Percentiles rank a stretch among this genome's conserved stretches.
Evolutionary conservation across 73 alveolate genomes (phyloP).

Genomic region (Paramecium bursaria): DNA sequence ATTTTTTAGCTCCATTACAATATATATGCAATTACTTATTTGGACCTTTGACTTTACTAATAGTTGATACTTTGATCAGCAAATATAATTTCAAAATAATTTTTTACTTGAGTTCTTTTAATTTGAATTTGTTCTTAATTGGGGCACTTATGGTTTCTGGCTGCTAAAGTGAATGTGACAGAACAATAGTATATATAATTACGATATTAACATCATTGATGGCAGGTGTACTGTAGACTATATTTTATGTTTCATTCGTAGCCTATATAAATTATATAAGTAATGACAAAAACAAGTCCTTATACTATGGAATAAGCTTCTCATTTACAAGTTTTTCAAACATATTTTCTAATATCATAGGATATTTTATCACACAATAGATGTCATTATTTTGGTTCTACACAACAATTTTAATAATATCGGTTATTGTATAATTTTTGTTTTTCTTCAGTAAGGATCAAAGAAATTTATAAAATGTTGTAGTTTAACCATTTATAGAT

Average conservation of each 20-base stretch:
- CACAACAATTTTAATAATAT: neutral
- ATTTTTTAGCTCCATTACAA: slow-evolving; percentile 12
- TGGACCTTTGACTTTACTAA: slow-evolving; percentile 28
- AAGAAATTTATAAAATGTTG: neutral
- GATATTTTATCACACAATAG: slow-evolving; percentile 32
- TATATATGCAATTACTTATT: slow-evolving; percentile 50
- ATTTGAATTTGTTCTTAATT: slow-evolving; percentile 13
- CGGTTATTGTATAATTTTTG: neutral
- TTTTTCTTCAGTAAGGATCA: slow-evolving; percentile 13
- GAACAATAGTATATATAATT: neutral
- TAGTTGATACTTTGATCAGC: slow-evolving; percentile 5
- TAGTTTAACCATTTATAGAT: neutral
- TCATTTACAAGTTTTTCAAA: slow-evolving; percentile 53
- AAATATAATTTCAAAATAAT: slow-evolving; percentile 6
- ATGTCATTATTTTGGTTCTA: neutral
- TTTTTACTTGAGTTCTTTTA: slow-evolving; percentile 30
- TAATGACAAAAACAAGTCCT: slow-evolving; percentile 14
- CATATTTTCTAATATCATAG: slow-evolving; percentile 36
- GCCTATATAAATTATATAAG: slow-evolving; percentile 33
- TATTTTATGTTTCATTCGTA: slow-evolving; percentile 56
- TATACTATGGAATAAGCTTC: slow-evolving; percentile 51
- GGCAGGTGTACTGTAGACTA: slow-evolving; percentile 46
- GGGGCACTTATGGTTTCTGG: slow-evolving; percentile 41
- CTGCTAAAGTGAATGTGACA: neutral
- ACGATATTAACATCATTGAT: slow-evolving; percentile 46